phyloP scores from a whole-genome alignment of 225 moss, liverwort and hornwort species.

The Sphagnum tenellum region DNA sequence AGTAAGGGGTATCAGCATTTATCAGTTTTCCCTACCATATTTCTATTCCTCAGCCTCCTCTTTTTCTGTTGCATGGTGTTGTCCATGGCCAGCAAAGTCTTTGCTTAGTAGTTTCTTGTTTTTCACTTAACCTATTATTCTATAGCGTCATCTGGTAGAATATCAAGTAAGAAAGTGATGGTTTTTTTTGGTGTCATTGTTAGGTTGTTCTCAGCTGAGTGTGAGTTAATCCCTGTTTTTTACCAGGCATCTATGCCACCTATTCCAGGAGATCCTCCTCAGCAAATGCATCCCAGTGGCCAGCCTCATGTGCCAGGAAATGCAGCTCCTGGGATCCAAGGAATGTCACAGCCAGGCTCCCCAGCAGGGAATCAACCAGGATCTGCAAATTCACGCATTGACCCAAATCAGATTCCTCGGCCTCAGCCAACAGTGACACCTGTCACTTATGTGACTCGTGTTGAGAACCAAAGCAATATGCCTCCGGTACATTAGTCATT shows the following conservation, averaged over 20 bases:
- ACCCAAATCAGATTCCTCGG: constrained; percentile 98
- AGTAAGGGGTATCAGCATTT: no score
- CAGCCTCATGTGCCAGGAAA: constrained; percentile 58
- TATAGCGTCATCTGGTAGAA: no score
- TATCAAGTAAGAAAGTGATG: no score
- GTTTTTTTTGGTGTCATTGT: no score
- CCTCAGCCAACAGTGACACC: constrained; percentile 65
- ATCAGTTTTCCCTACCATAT: no score
- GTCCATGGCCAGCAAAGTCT: no score
- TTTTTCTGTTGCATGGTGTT: no score
- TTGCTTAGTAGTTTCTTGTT: no score
- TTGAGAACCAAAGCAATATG: constrained; percentile 73
- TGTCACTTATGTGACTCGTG: constrained; percentile 76
- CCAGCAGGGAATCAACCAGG: constrained; percentile 67
- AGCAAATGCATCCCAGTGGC: constrained; percentile 41
- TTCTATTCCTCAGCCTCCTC: no score
- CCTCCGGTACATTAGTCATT: constrained; percentile 52
- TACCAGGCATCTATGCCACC: constrained; percentile 44
- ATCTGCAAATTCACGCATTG: constrained; percentile 81
- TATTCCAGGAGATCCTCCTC: constrained; percentile 27
- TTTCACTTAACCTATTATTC: no score
- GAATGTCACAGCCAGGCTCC: constrained; percentile 84
- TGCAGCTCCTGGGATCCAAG: constrained; percentile 45
- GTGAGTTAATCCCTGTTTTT: no score
- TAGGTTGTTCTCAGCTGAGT: no score